A percentile compares a stretch with the other conserved stretches of the same genome.
Conservation (phyloP, 805 yeast species). For the Sugiyamaella marilandica region DNA sequence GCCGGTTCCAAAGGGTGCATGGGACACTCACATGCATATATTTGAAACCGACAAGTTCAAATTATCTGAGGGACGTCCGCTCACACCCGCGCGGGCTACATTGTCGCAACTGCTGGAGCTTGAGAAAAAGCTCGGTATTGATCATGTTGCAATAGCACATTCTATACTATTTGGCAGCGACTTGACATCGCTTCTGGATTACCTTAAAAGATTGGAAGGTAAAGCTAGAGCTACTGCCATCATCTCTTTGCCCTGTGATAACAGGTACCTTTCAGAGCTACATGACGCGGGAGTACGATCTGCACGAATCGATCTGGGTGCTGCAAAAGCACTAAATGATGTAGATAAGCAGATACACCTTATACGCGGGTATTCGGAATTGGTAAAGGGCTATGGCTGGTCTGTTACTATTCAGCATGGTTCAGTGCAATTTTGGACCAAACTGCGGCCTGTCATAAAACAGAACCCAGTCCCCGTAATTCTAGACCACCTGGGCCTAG, state of each 20-base stretch:
- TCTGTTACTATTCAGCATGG: neutral
- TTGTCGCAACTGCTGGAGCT: neutral
- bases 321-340: neutral
- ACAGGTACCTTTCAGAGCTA: neutral
- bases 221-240: neutral
- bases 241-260: neutral
- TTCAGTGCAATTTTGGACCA: no score
- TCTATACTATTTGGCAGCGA: neutral
- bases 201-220: neutral
- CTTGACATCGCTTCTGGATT: neutral
- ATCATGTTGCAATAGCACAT: neutral
- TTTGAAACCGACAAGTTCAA: neutral
- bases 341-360: neutral
- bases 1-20: neutral
- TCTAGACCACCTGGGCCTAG: conserved; percentile 5
- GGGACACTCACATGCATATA: conserved; percentile 10
- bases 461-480: conserved; percentile 4
- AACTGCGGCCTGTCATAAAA: neutral
- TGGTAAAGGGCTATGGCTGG: conserved; percentile 6
- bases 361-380: neutral
- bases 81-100: neutral
- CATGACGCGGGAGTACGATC: conserved; percentile 4
- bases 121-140: neutral
- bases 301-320: conserved; percentile 2
- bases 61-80: neutral